phyloP scores from a whole-genome alignment of 2,329 filamentous ascomycete species.

The Fusarium protoensiforme region DNA sequence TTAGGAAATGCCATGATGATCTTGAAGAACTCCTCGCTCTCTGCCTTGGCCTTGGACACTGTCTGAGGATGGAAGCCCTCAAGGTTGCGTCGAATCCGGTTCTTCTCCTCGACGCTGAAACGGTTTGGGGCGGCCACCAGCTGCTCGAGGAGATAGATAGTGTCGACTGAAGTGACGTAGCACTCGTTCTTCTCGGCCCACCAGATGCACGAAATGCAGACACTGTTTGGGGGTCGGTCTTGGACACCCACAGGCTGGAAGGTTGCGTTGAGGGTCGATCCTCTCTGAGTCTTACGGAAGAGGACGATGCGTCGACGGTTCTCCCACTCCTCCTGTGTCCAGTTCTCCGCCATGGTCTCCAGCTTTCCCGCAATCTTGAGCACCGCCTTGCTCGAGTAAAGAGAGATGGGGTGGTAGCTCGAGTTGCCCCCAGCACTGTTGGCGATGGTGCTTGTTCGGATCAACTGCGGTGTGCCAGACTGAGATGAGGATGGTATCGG shows the following conservation, averaged over 20 bases:
- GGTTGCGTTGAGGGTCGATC: constrained; percentile 81
- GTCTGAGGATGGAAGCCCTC: constrained; percentile 94
- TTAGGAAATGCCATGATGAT: constrained; percentile 97
- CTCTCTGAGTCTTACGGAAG: constrained; percentile 84
- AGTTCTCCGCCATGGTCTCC: constrained; percentile 83
- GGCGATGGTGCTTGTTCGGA: constrained; percentile 66
- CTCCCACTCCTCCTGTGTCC: constrained; percentile 84
- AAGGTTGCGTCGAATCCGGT: constrained; percentile 93
- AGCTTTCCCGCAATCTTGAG: constrained; percentile 89
- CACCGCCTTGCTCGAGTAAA: constrained; percentile 86
- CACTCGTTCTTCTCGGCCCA: constrained; percentile 94
- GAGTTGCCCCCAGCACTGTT: constrained; percentile 51
- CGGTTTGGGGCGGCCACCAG: constrained; percentile 79
- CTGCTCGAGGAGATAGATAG: constrained; percentile 93
- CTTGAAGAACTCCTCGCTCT: constrained; percentile 98
- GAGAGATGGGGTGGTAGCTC: constrained; percentile 80
- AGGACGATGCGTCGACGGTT: constrained; percentile 86
- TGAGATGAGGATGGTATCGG: constrained; percentile 57
- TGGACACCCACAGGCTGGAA: constrained; percentile 84
- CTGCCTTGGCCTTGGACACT: constrained; percentile 90
- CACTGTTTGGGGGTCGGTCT: constrained; percentile 83
- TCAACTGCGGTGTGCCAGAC: constrained; percentile 57
- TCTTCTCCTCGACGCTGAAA: constrained; percentile 98
- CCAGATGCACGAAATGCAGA: constrained; percentile 97
- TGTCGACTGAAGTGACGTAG: constrained; percentile 96